Conservation (phyloP, 441 rosid genomes). For the Jatropha multifida region DNA sequence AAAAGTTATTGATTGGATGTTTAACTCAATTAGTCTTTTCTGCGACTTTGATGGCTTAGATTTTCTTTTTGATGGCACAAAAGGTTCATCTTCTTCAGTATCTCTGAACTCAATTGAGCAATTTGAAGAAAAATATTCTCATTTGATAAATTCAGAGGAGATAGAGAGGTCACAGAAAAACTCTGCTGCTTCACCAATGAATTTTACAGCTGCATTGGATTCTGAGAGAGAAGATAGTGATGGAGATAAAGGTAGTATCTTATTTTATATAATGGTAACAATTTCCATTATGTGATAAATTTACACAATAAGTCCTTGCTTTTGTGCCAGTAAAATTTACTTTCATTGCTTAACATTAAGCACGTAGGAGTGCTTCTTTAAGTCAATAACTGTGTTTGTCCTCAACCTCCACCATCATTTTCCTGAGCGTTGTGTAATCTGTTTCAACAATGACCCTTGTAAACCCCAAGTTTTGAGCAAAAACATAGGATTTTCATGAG, state of each 20-base stretch:
- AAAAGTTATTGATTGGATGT: not conserved
- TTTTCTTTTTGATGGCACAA: conserved; percentile 22
- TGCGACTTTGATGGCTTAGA: conserved; percentile 14
- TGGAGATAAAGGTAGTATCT: conserved; percentile 37
- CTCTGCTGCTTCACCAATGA: conserved; percentile 19
- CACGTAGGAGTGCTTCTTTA: not conserved
- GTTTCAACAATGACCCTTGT: not conserved
- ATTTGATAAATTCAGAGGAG: conserved; percentile 21
- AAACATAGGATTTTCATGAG: not conserved
- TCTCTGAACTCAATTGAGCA: conserved; percentile 27
- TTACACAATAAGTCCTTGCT: not conserved
- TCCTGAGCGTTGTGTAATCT: too few relatives aligned
- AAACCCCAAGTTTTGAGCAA: not conserved
- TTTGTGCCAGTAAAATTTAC: not conserved
- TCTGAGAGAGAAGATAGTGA: conserved; percentile 24
- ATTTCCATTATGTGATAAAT: not conserved
- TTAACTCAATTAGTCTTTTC: not conserved
- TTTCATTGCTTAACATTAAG: not conserved
- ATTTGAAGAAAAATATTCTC: conserved; percentile 25
- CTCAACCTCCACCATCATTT: not conserved
- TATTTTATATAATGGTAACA: not conserved
- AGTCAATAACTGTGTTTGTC: not conserved
- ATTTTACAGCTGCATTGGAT: conserved; percentile 22
- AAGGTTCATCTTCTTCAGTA: conserved; percentile 21
- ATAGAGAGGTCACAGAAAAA: conserved; percentile 7